A percentile compares a stretch with the other conserved stretches of the same genome.
These are phyloP conservation scores for Ophiostoma fasciatum DNA, from an alignment of 2,329 filamentous ascomycete genomes.

Conservation along the genomic window DNA sequence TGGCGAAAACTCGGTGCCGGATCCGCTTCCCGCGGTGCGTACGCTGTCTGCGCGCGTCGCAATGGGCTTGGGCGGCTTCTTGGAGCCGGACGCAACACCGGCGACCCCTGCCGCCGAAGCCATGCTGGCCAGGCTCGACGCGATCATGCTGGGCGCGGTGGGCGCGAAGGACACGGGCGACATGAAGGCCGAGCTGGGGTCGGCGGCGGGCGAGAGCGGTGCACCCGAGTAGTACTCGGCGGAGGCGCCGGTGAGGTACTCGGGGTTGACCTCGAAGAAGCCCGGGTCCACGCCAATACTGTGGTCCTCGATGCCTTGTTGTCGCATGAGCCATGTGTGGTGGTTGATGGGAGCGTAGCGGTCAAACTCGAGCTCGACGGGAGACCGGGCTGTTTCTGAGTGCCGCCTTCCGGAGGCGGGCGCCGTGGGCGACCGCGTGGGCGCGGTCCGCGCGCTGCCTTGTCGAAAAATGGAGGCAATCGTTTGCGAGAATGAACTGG, in stretches of 20 bases:
- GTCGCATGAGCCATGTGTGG: slow-evolving; percentile 10
- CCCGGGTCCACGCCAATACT: background rate
- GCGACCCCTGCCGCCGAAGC: slow-evolving; percentile 3
- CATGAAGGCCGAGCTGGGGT: slow-evolving; percentile 6
- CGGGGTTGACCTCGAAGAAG: slow-evolving; percentile 8
- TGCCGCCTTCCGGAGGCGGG: background rate
- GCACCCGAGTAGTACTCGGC: slow-evolving; percentile 15
- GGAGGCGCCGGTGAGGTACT: slow-evolving; percentile 14
- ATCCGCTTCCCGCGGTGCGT: background rate
- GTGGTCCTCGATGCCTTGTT: slow-evolving; percentile 7
- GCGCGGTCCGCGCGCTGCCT: slow-evolving; percentile 11
- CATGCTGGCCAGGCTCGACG: slow-evolving; percentile 8
- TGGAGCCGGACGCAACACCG: background rate
- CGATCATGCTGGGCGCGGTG: slow-evolving; percentile 1
- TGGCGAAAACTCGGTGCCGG: slow-evolving; percentile 8
- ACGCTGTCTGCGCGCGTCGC: slow-evolving; percentile 7
- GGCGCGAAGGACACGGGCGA: slow-evolving; percentile 3
- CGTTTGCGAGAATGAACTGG: slow-evolving; percentile 3
- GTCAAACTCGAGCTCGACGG: slow-evolving; percentile 3
- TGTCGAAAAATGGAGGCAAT: slow-evolving; percentile 10
- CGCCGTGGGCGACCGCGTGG: slow-evolving; percentile 6
- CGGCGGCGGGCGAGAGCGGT: slow-evolving; percentile 14
- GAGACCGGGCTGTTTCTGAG: slow-evolving; percentile 3
- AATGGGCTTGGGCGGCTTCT: slow-evolving; percentile 2
- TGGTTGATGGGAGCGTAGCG: slow-evolving; percentile 3